Base-by-base conservation (phyloP, 2,329 filamentous ascomycete genomes). In the Trichoderma sp. region DNA sequence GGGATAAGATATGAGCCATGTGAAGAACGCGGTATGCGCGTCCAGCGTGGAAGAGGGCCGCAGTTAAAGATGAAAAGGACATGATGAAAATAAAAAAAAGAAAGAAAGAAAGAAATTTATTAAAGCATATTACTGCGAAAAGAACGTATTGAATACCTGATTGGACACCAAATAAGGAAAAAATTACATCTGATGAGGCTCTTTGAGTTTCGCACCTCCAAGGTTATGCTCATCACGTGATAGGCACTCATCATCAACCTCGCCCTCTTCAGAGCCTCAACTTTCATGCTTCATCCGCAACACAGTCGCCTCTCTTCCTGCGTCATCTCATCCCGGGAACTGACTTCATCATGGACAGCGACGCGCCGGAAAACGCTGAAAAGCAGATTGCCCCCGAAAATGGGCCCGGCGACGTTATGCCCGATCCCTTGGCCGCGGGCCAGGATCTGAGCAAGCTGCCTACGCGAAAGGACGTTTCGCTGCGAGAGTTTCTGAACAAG, bases 401-500 rank as follows among this genome's bases (percentile, higher is more conserved):
- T 66, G 74, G 72, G 42, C 73, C 74, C 27, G 37, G 59, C 56
- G 76, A 77, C 56, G 70, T 63, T 17, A 69, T 70, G 3, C 71
- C 66, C 4, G 80, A 84, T 61, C 81, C 84, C 61, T 77, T 86
- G 58, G 82, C 81, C 48, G 78, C 84, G 10, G 78, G 80, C 6
- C 79, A 84, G 6, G 90, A 92, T 68, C 79, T 89, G 17, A 67
- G 13, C 48, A 88, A 87, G 75, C 82, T 92, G 71, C 89, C 91
- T 1, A 90, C 90, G 63, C 92, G 93, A 78, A 98, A 98, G 81
- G 95, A 99, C 80, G 90, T 91, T 22, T 97, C 92, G 45, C 82
- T 99, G 72, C 91, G 94, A 76, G 94, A 98, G 80, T 97, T 99
- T 76, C 80, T 99, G 19, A 87, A 87, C 71, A 97, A 97, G 84